A percentile compares a stretch with the other conserved stretches of the same genome.
Evolutionary conservation across 2,329 filamentous ascomycete species (phyloP).

Genomic region (Fusarium sp.): DNA sequence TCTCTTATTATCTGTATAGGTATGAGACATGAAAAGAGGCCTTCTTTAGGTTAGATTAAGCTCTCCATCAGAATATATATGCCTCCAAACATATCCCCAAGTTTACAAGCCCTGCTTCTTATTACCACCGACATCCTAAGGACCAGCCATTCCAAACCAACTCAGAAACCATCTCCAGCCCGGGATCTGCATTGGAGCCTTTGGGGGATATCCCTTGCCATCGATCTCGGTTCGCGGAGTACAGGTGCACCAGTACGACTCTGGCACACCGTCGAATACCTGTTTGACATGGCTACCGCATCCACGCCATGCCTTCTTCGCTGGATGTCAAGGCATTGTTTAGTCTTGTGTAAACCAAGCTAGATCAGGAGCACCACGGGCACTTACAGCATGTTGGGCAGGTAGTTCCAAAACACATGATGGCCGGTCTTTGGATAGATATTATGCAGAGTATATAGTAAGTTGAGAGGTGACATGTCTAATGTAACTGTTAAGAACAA

Average conservation of each 20-base stretch:
- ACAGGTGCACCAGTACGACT: slow-evolving; percentile 62
- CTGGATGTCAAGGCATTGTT: slow-evolving; percentile 43
- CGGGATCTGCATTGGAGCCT: slow-evolving; percentile 54
- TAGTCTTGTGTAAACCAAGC: not conserved
- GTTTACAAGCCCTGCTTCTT: slow-evolving; percentile 40
- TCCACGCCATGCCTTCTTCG: slow-evolving; percentile 61
- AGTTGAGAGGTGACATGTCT: not conserved
- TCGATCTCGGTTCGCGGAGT: slow-evolving; percentile 56
- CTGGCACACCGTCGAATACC: slow-evolving; percentile 57
- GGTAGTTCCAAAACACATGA: slow-evolving; percentile 56
- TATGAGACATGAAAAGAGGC: not conserved
- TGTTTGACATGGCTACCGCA: slow-evolving; percentile 60
- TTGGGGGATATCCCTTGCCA: slow-evolving; percentile 59
- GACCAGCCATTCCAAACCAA: slow-evolving; percentile 34
- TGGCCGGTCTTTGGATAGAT: slow-evolving; percentile 12
- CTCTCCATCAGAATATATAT: not conserved
- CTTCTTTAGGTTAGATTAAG: not conserved
- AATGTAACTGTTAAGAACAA: not conserved
- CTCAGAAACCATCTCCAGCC: slow-evolving; percentile 54
- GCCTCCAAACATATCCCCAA: not conserved
- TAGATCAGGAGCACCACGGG: not conserved
- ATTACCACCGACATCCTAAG: slow-evolving; percentile 2
- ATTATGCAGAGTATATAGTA: not conserved
- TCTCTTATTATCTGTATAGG: not conserved
- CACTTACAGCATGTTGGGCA: slow-evolving; percentile 57